A percentile compares a stretch with the other conserved stretches of the same genome.
phyloP scores from a whole-genome alignment of 2,329 filamentous ascomycete genomes.

The Amauroascus verrucosus region DNA sequence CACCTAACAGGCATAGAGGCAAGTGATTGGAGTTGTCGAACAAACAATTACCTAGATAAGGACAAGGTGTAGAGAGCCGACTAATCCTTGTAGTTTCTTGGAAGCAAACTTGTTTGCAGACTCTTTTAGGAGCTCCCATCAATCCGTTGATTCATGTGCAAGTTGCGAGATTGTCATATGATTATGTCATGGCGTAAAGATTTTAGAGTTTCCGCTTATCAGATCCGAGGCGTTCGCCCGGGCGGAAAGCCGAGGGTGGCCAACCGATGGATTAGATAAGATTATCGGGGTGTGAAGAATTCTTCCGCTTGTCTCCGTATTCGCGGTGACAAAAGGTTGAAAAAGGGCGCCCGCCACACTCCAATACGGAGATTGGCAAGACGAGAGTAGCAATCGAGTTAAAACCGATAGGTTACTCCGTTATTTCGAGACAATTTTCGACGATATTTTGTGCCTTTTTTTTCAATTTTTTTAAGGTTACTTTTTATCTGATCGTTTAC shows the following conservation, averaged over 20 bases:
- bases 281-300: not conserved
- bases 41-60: no score
- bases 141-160: no score
- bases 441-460: no score
- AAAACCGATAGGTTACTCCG: not conserved
- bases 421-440: no score
- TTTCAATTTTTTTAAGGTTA: not conserved
- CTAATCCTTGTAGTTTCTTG: no score
- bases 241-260: constrained; percentile 1
- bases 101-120: no score
- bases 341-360: not conserved
- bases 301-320: not conserved
- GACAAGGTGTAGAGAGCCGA: no score
- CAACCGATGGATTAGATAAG: constrained; percentile 9
- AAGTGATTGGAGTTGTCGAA: no score
- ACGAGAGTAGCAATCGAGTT: constrained; percentile 1
- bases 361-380: not conserved
- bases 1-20: no score
- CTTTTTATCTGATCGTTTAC: constrained; percentile 2
- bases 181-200: constrained; percentile 2
- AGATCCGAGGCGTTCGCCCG: constrained; percentile 9
- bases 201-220: constrained; percentile 1
- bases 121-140: no score
- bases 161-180: no score
- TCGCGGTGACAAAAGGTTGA: not conserved